phyloP scores from a whole-genome alignment of 2,329 filamentous ascomycete genomes.

The Xylariomycetidae sp. region DNA sequence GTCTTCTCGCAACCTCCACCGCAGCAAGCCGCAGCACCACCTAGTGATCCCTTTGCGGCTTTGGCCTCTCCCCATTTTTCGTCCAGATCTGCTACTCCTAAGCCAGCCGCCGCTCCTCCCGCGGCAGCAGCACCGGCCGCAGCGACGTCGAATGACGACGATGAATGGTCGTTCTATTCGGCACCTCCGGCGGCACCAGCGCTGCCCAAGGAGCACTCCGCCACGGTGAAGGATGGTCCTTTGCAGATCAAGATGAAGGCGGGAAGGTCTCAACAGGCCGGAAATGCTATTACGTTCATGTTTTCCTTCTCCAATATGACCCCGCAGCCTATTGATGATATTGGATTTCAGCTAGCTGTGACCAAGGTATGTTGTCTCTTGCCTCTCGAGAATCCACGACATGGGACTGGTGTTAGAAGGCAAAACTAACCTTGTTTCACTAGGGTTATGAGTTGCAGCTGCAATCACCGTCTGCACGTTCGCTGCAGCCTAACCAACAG shows the following conservation, averaged over 20 bases:
- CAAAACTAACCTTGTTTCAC: too few relatives aligned
- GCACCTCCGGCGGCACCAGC: constrained; percentile 55
- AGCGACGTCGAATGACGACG: constrained; percentile 54
- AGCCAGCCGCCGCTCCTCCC: constrained; percentile 20
- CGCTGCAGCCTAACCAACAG: constrained; percentile 65
- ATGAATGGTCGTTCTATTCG: constrained; percentile 92
- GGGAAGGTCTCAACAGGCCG: constrained; percentile 47
- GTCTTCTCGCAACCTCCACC: constrained; percentile 37
- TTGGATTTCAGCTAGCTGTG: constrained; percentile 89
- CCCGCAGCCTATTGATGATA: constrained; percentile 62
- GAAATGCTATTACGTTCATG: constrained; percentile 59
- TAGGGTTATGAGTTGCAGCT: constrained; percentile 77
- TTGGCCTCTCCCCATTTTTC: constrained; percentile 36
- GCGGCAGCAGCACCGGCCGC: constrained; percentile 13
- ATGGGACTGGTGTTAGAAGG: too few relatives aligned
- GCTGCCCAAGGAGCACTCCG: constrained; percentile 55
- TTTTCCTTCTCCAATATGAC: constrained; percentile 83
- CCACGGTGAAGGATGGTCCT: constrained; percentile 62
- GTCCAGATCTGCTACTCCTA: constrained; percentile 31
- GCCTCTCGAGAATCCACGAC: neutral
- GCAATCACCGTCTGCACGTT: constrained; percentile 76
- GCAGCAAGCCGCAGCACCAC: too few relatives aligned
- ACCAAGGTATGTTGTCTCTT: constrained; percentile 63
- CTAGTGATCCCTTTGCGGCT: constrained; percentile 49
- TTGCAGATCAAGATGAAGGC: constrained; percentile 71